Conservation (phyloP, 148 eudicot genomes). For the Bassia scoparia region DNA sequence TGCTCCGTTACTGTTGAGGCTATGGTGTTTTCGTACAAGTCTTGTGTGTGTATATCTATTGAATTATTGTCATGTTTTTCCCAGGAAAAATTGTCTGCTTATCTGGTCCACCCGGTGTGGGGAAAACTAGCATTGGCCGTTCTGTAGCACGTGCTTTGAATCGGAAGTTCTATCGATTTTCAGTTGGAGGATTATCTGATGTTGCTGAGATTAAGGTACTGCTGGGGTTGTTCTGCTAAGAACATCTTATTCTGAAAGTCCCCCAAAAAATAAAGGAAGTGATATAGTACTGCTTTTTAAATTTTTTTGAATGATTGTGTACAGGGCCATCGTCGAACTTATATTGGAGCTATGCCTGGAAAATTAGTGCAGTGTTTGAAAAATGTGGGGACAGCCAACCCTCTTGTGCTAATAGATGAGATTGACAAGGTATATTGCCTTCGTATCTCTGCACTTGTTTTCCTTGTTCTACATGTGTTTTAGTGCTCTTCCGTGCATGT, state of each 20-base stretch:
- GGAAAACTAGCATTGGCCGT: slow-evolving; percentile 98
- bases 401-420: slow-evolving; percentile 97
- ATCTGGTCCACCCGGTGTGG: slow-evolving; percentile 99
- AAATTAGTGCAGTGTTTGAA: slow-evolving; percentile 96
- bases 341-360: slow-evolving; percentile 99
- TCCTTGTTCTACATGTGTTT: background rate
- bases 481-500: background rate
- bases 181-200: slow-evolving; percentile 98
- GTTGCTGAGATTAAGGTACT: slow-evolving; percentile 98
- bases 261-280: background rate
- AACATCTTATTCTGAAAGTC: background rate
- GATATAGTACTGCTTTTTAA: background rate
- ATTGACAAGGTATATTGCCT: slow-evolving; percentile 81
- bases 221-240: background rate
- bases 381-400: slow-evolving; percentile 91
- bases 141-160: slow-evolving; percentile 98
- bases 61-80: background rate
- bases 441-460: background rate
- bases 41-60: background rate
- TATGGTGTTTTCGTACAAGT: background rate
- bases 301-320: slow-evolving; percentile 5
- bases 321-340: slow-evolving; percentile 99
- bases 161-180: slow-evolving; percentile 92
- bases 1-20: background rate
- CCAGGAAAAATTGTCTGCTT: slow-evolving; percentile 89